These are phyloP conservation scores for Penicillium desertorum DNA, from an alignment of 495 filamentous ascomycete genomes.

Conservation along the genomic window DNA sequence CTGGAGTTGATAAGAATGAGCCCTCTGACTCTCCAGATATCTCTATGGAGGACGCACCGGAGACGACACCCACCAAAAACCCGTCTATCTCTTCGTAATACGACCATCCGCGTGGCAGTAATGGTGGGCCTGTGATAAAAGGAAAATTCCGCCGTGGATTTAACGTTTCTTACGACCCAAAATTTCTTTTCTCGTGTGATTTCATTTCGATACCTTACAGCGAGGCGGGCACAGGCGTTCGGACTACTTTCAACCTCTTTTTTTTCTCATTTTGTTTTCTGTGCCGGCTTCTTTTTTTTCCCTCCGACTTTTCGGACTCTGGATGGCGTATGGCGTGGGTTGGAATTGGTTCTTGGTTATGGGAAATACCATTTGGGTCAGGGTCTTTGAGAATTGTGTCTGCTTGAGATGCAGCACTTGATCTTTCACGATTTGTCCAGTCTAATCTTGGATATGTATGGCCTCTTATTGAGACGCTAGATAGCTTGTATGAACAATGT, in stretches of 20 bases:
- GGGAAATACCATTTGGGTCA: slow-evolving; percentile 38
- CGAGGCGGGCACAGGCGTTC: slow-evolving; percentile 24
- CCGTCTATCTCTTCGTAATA: slow-evolving; percentile 33
- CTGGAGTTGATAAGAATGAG: slow-evolving; percentile 23
- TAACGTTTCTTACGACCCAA: slow-evolving; percentile 33
- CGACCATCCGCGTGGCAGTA: slow-evolving; percentile 13
- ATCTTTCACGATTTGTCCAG: slow-evolving; percentile 25
- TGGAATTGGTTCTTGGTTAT: slow-evolving; percentile 28
- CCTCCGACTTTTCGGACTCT: slow-evolving; percentile 20
- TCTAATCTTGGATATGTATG: slow-evolving; percentile 17
- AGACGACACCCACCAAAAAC: slow-evolving; percentile 29
- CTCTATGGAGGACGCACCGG: slow-evolving; percentile 36
- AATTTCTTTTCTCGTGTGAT: slow-evolving; percentile 29
- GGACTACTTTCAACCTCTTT: slow-evolving; percentile 7
- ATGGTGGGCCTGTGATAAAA: slow-evolving; percentile 20
- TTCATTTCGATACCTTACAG: slow-evolving; percentile 20
- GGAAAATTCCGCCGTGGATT: slow-evolving; percentile 16
- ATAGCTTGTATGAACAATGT: slow-evolving; percentile 34
- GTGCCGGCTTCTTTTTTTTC: slow-evolving; percentile 23
- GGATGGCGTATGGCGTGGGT: slow-evolving; percentile 38
- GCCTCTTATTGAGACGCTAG: slow-evolving; percentile 10
- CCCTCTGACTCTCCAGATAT: slow-evolving; percentile 27
- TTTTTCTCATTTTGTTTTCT: slow-evolving; percentile 1
- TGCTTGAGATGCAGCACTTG: slow-evolving; percentile 12
- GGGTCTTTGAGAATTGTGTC: slow-evolving; percentile 17